Base-by-base conservation (phyloP, 495 filamentous ascomycete species). In the Glarea lozoyensis region DNA sequence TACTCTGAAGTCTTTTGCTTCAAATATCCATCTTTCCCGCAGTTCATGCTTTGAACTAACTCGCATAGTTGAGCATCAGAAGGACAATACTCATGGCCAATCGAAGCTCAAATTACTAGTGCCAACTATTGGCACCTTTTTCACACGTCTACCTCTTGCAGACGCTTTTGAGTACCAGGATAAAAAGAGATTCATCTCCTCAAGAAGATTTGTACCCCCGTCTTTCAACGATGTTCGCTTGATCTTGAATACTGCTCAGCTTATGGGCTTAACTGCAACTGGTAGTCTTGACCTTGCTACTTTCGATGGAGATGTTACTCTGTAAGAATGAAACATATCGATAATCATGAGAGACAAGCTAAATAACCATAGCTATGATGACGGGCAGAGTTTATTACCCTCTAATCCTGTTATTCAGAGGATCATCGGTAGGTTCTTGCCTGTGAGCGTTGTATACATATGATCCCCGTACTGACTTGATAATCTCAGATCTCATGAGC, bases 221-320 rank as follows among this genome's bases (percentile, higher is more conserved):
- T 95, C 88, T 10, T 98, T 98, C 73, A 98, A 98, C 64, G 92
- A 98, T 55, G 80, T 98, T 45, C 80, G 93, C 2, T 66, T 96
- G 5, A 86, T 88, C 39, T 75, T 98, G 49, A 98, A 97, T 65
- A 88, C 92, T 20, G 88, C 92, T 37, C 93, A 98, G 64, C 66
- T 95, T 18, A 82, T 95, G 73, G 84, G 84, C 37, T 71, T 97
- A 2, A 78, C 85, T 5, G 75, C 70, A 12, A 69, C 70, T 33
- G 75, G 78, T n/a, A 71, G 72, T 1, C 64, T 93, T 6, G 73
- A 88, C 49, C 77, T 98, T 2, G 78, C 94, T 36, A 98, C 92
- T 11, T 97, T 98, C 54, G 92, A 98, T 60, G 93, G 93, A 58
- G 93, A 98, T 55, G 88, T 98, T 10, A 98, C 93, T 4, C 76